Evolutionary conservation across 2,329 filamentous ascomycete species (phyloP).

Genomic region (Colletotrichum gigasporum): DNA sequence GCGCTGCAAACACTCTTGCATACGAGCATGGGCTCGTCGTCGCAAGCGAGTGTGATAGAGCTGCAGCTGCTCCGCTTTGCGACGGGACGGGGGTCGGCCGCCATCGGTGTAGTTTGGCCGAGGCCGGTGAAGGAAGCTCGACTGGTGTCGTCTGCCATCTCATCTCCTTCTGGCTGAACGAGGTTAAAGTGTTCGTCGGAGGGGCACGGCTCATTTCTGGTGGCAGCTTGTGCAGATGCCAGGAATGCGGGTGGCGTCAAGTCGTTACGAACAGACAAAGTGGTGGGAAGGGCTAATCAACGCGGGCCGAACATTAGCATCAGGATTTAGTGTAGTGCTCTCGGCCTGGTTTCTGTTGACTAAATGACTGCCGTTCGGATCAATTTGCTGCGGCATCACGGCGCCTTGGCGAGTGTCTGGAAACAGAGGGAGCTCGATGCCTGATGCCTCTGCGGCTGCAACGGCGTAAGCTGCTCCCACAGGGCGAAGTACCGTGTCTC

Average conservation of each 20-base stretch:
- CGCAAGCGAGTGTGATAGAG: constrained; percentile 19
- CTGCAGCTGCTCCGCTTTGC: constrained; percentile 19
- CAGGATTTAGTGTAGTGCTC: neutral
- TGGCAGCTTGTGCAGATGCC: neutral
- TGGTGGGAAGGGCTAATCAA: constrained; percentile 2
- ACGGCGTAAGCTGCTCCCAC: neutral
- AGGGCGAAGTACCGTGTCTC: neutral
- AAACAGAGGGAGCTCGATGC: neutral
- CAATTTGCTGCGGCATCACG: neutral
- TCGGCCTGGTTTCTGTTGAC: neutral
- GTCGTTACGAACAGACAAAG: constrained; percentile 3
- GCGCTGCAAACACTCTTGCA: constrained; percentile 8
- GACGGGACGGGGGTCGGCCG: neutral
- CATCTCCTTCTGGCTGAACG: neutral
- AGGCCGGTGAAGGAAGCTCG: neutral
- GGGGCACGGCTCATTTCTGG: neutral
- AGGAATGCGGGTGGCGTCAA: constrained; percentile 16
- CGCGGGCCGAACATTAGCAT: constrained; percentile 14
- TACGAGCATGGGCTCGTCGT: constrained; percentile 4
- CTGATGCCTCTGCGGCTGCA: neutral
- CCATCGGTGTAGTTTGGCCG: neutral
- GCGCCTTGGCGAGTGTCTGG: neutral
- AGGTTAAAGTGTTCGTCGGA: neutral
- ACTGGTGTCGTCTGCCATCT: constrained; percentile 1
- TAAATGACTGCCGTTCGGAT: neutral